A percentile compares a stretch with the other conserved stretches of the same genome.
phyloP scores from a whole-genome alignment of 306 rosid genomes.

The Casuarina equisetifolia region DNA sequence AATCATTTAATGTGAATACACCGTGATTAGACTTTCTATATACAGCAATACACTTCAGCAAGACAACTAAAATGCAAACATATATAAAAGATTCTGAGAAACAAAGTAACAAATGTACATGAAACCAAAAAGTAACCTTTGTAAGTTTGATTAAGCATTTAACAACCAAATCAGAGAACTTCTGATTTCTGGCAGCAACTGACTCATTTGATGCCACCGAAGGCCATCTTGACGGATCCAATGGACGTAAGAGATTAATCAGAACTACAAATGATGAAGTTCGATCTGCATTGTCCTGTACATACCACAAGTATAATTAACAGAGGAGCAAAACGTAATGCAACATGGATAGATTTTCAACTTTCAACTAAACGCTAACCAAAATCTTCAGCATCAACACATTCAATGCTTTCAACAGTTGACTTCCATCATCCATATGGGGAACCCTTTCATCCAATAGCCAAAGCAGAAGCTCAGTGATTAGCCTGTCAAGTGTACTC shows the following conservation, averaged over 20 bases:
- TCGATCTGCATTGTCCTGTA: conserved; percentile 98
- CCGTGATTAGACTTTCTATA: too few species aligned
- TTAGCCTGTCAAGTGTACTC: conserved; percentile 88
- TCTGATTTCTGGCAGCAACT: conserved; percentile 84
- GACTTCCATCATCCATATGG: conserved; percentile 99
- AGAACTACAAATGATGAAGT: conserved; percentile 95
- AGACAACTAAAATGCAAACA: too few species aligned
- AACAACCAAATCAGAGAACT: conserved; percentile 94
- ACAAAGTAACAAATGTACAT: not conserved
- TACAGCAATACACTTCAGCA: too few species aligned
- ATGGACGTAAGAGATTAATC: conserved; percentile 82
- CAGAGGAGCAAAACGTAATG: not conserved
- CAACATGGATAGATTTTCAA: not conserved
- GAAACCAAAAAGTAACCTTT: conserved; percentile 48
- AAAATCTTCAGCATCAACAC: conserved; percentile 98
- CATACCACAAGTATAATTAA: conserved; percentile 22
- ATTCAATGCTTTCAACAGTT: conserved; percentile 91
- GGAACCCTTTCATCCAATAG: conserved; percentile 99
- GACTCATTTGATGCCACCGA: conserved; percentile 84
- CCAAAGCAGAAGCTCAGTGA: conserved; percentile 97
- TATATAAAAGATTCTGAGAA: not conserved
- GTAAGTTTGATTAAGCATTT: conserved; percentile 99
- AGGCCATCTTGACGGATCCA: conserved; percentile 99
- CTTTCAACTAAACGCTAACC: conserved; percentile 35
- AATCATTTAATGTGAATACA: not conserved